A percentile compares a stretch with the other conserved stretches of the same genome.
Conservation (phyloP, 2,329 filamentous ascomycete genomes). For the Gaeumannomyces sp. region DNA sequence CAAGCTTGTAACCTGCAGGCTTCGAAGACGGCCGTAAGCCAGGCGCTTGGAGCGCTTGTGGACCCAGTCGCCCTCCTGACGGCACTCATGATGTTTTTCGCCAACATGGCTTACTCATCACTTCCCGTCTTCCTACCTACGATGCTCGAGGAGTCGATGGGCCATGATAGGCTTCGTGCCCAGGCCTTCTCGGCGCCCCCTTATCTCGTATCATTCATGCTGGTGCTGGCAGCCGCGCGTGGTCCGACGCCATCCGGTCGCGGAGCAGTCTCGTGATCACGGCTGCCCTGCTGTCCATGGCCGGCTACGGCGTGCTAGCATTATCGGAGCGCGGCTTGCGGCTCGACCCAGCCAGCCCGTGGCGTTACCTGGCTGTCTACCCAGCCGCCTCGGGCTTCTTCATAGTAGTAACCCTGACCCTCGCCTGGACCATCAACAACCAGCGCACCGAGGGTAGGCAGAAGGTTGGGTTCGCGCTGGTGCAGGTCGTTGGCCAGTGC, state of each 20-base stretch:
- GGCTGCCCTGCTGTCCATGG: conserved; percentile 60
- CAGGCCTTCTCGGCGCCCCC: conserved; percentile 79
- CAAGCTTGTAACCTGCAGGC: conserved; percentile 35
- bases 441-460: conserved; percentile 63
- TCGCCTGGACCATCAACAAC: conserved; percentile 88
- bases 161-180: conserved; percentile 58
- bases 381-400: conserved; percentile 79
- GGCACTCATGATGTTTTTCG: conserved; percentile 77
- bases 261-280: conserved; percentile 62
- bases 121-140: conserved; percentile 84
- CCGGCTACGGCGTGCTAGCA: conserved; percentile 53
- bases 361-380: conserved; percentile 70
- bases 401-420: conserved; percentile 73
- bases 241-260: conserved; percentile 58
- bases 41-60: conserved; percentile 51
- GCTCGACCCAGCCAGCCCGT: conserved; percentile 26
- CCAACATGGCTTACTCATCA: conserved; percentile 82
- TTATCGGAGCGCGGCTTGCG: conserved; percentile 37
- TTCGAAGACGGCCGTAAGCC: conserved; percentile 27
- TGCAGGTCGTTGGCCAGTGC: conserved; percentile 77
- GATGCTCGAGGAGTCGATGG: conserved; percentile 68
- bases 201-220: conserved; percentile 67
- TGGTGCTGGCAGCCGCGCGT: conserved; percentile 66
- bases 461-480: conserved; percentile 59
- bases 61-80: conserved; percentile 71